Evolutionary conservation across 495 filamentous ascomycete species (phyloP), one percentile per base, ranked within the genome.

Genomic region (Lentithecium fluviatile): DNA sequence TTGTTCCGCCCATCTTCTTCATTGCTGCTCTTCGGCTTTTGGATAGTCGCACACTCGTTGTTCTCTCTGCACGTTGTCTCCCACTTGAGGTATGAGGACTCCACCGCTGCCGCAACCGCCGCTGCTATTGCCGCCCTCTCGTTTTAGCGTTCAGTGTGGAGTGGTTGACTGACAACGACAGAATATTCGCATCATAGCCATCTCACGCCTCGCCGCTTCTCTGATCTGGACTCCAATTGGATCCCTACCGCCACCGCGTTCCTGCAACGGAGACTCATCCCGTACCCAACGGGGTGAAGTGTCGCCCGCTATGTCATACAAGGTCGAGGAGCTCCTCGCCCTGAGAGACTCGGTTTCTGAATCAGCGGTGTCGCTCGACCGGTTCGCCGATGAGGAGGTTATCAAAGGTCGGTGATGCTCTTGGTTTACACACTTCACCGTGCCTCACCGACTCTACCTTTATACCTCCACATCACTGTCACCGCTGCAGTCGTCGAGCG

Each of bases 381-480:
- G 89, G 8, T 84, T 82, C 2, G 85, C 85, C 21, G 82, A 83
- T 29, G 83, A 89, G 61, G 91, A 96, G 74, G 89, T 86, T 2
- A 91, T 95, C 66, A 72, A 71, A 60, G 66, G 71, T 72, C 20
- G 46, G 70, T 65, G 29, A 52, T 45, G 40, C 37, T 58, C 34
- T 47, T 26, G 17, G 29, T 24, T 34, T 25, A 36, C 24, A 23
- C 54, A 46, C 21, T 36, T 23, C 52, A 37, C 25, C 38, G 54
- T 20, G 12, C 26, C 54, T 3, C 11, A 11, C 54, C 19, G 17
- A 24, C 52, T 43, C 29, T 5, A 5, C 49, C 25, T 52, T n/a
- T 25, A 23, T 15, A 34, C 32, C 29, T 32, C 29, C 29, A 32
- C 29, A 32, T 10, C 29, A 10, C 29, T 32, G 4, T 32, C 3